Conservation (phyloP, 1,284 basidiomycete genomes). For the Trichosporon coremiiforme region DNA sequence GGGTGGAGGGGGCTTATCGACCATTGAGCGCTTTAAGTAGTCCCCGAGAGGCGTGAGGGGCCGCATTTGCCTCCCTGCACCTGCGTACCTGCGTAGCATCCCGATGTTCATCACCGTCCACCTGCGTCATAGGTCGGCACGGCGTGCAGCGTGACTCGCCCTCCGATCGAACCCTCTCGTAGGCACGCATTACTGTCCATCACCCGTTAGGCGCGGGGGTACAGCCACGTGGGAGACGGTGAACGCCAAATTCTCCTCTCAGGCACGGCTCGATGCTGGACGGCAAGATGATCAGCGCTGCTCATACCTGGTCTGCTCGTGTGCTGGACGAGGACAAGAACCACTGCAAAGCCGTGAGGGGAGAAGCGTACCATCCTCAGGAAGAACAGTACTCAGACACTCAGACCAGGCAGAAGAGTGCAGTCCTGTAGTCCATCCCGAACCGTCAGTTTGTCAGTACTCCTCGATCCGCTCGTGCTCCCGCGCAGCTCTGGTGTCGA, state of each 20-base stretch:
- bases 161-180: neutral
- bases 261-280: neutral
- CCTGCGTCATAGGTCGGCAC: neutral
- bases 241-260: neutral
- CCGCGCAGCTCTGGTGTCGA: neutral
- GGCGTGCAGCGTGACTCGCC: neutral
- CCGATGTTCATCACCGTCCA: neutral
- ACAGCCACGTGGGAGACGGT: neutral
- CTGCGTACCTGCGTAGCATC: neutral
- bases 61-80: neutral
- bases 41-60: neutral
- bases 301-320: neutral
- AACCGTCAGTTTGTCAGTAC: neutral
- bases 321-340: too few relatives aligned
- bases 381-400: too few relatives aligned
- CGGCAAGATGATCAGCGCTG: neutral
- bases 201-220: neutral
- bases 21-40: neutral
- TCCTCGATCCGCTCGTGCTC: neutral
- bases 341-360: too few relatives aligned
- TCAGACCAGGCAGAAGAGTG: neutral
- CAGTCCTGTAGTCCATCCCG: neutral
- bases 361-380: too few relatives aligned
- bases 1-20: neutral
- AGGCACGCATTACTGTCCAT: neutral